Evolutionary conservation across 768 basidiomycete genomes (phyloP), one percentile per base, ranked within the genome.

Genomic region (Symmetrospora coprosmae): DNA sequence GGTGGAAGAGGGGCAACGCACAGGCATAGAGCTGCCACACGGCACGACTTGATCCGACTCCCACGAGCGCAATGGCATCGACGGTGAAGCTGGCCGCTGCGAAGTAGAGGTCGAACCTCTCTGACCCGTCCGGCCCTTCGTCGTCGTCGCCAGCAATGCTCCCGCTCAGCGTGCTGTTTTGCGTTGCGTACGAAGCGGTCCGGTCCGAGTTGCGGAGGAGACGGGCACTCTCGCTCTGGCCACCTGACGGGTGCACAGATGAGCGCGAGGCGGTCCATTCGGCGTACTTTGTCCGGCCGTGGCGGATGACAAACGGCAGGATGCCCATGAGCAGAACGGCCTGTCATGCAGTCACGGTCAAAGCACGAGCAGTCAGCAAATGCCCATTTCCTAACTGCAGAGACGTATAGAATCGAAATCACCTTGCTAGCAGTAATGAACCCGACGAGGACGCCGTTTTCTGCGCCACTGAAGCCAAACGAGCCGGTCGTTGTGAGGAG

Each of bases 101-200:
- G 27, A 58, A 58, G 30, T 58, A 58, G 2, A 58, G n/a, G 34
- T 58, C 55, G 31, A 58, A 58, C 5, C 55, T 13, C 35, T 58
- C 55, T 17, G 28, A 30, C 3, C 55, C 55, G 2, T 11, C 30
- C 8, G 30, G 14, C 40, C 16, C 16, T 21, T 43, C 28, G 25
- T 40, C 33, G 3, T 46, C 55, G n/a, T n/a, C n/a, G n/a, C n/a
- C n/a, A n/a, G n/a, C n/a, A n/a, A n/a, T n/a, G n/a, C n/a, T n/a
- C n/a, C n/a, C n/a, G 9, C 46, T 31, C 9, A 21, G 34, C 23
- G 5, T 19, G 14, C 13, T 4, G 4, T 33, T 5, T 16, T 35
- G 34, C 8, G 4, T 38, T 16, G 14, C 38, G 37, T 13, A 23
- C 4, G 38, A 21, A 13, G 27, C 33, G 41, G n/a, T 17, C n/a